phyloP scores from a whole-genome alignment of 2,329 filamentous ascomycete genomes.

The Paecilomyces sp. region DNA sequence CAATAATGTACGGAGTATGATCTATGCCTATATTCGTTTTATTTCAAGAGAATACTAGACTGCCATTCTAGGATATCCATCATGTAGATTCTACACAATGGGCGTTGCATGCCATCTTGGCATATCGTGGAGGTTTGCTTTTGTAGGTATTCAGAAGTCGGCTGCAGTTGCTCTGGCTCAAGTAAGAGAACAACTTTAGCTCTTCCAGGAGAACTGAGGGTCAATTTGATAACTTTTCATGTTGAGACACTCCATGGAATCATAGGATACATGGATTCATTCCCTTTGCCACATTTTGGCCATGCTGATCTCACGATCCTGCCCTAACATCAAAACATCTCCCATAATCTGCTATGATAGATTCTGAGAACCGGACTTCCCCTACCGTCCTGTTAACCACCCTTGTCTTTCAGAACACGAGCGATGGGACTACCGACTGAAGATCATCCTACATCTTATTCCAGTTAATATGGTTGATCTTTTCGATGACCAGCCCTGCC shows the following conservation, averaged over 20 bases:
- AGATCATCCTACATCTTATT: neutral
- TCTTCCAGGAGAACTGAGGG: neutral
- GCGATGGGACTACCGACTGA: neutral
- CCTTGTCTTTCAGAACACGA: neutral
- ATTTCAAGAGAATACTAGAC: neutral
- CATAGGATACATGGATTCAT: neutral
- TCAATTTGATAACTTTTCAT: neutral
- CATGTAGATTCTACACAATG: neutral
- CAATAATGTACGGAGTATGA: too few species aligned
- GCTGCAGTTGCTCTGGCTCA: neutral
- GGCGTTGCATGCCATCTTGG: neutral
- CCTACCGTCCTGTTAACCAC: neutral
- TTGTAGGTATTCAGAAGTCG: neutral
- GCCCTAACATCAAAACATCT: neutral
- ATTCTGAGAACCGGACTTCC: neutral
- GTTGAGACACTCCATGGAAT: neutral
- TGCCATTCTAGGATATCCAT: neutral
- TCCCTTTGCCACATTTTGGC: neutral
- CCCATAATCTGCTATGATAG: neutral
- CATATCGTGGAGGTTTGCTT: neutral
- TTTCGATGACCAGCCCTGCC: neutral
- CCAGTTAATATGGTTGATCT: neutral
- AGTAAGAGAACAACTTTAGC: neutral
- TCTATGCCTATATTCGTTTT: neutral
- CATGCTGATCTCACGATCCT: neutral